Evolutionary conservation across 805 yeast genomes (phyloP).

Genomic region (Kazachstania taianensis): DNA sequence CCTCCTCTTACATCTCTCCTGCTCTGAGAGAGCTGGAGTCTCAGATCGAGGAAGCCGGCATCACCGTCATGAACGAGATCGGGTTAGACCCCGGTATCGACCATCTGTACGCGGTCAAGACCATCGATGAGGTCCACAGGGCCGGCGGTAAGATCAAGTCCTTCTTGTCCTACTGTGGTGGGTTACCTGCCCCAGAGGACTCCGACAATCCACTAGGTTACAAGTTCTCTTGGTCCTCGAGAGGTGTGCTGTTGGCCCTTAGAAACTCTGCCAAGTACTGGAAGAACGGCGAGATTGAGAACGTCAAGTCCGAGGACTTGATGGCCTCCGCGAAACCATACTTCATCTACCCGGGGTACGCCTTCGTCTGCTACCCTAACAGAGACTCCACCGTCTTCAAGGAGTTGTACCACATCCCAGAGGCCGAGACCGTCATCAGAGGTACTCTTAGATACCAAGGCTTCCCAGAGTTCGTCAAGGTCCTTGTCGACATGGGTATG

Average conservation of each 20-base stretch:
- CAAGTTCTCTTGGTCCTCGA: conserved; percentile 98
- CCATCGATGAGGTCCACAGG: conserved; percentile 91
- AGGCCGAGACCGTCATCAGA: conserved; percentile 92
- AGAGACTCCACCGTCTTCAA: conserved; percentile 93
- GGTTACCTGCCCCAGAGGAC: conserved; percentile 95
- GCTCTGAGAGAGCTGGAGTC: conserved; percentile 80
- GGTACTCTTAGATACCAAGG: conserved; percentile 98
- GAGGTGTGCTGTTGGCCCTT: conserved; percentile 93
- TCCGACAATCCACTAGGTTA: conserved; percentile 97
- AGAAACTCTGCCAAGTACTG: conserved; percentile 88
- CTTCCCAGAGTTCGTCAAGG: conserved; percentile 96
- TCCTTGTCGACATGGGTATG: conserved; percentile 87
- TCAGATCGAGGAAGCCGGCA: conserved; percentile 87
- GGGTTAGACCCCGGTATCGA: conserved; percentile 99
- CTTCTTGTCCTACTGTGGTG: conserved; percentile 96
- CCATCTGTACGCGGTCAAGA: conserved; percentile 96
- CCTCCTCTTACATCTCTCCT: conserved; percentile 95
- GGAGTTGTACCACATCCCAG: conserved; percentile 89
- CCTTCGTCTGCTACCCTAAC: conserved; percentile 93
- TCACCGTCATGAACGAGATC: conserved; percentile 95
- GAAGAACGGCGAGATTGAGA: conserved; percentile 73
- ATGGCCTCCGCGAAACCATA: conserved; percentile 94
- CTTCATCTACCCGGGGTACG: conserved; percentile 90
- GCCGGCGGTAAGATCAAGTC: conserved; percentile 87
- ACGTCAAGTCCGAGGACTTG: conserved; percentile 77